These are phyloP conservation scores for Scortechinia acanthostroma DNA, from an alignment of 2,329 filamentous ascomycete genomes.

Conservation along the genomic window DNA sequence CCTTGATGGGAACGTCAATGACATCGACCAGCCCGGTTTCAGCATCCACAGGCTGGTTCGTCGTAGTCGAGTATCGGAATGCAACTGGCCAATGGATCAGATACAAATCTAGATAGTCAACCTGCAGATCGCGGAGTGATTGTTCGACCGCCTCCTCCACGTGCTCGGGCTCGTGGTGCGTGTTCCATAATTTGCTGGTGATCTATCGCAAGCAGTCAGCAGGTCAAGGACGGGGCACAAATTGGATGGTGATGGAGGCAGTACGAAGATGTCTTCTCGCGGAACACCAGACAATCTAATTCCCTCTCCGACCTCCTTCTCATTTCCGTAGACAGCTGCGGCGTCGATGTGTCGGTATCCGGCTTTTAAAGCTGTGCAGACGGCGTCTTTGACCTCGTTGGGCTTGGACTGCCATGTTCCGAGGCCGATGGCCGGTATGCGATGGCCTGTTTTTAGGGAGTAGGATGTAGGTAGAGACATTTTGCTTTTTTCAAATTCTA, in stretches of 20 bases:
- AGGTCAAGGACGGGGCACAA: no score
- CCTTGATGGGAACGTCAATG: slow-evolving; percentile 26
- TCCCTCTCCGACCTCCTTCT: slow-evolving; percentile 40
- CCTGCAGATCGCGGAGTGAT: slow-evolving; percentile 21
- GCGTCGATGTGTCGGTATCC: slow-evolving; percentile 48
- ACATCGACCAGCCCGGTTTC: slow-evolving; percentile 34
- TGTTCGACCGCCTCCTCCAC: slow-evolving; percentile 19
- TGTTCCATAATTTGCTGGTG: slow-evolving; percentile 13
- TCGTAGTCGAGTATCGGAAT: no score
- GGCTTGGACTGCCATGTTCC: no score
- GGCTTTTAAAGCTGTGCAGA: no score
- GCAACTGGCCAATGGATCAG: slow-evolving; percentile 27
- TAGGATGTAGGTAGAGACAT: no score
- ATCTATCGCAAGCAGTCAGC: no score
- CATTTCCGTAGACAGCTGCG: slow-evolving; percentile 45
- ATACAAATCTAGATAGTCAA: slow-evolving; percentile 28
- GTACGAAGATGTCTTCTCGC: slow-evolving; percentile 6
- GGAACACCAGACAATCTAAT: slow-evolving; percentile 16
- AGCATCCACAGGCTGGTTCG: slow-evolving; percentile 23
- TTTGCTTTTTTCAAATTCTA: no score
- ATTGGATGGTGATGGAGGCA: no score
- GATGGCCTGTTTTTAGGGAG: no score
- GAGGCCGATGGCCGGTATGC: no score
- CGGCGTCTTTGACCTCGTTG: no score
- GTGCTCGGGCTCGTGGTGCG: slow-evolving; percentile 19